Conservation (phyloP, 306 rosid genomes). For the Cajanus cajan region DNA sequence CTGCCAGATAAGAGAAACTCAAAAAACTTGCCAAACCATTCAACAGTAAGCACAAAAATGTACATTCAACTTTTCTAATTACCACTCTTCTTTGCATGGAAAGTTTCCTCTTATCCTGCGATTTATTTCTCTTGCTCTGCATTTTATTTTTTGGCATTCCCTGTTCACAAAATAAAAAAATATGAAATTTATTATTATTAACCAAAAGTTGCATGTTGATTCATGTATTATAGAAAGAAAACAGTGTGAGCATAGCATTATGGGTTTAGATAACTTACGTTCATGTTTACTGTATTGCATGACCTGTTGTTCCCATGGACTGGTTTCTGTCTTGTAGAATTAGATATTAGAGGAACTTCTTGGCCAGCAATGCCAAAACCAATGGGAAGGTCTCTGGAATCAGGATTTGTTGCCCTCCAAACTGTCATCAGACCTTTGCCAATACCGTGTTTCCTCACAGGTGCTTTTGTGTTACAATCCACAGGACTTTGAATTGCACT, state of each 20-base stretch:
- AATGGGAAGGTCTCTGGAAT: slow-evolving; percentile 56
- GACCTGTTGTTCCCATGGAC: slow-evolving; percentile 44
- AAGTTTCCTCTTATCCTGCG: slow-evolving; percentile 60
- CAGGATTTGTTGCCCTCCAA: slow-evolving; percentile 86
- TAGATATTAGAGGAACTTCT: slow-evolving; percentile 37
- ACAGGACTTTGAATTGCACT: slow-evolving; percentile 38
- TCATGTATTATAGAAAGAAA: slow-evolving; percentile 17
- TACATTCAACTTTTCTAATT: slow-evolving; percentile 17
- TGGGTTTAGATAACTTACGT: slow-evolving; percentile 46
- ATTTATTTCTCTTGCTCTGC: slow-evolving; percentile 51
- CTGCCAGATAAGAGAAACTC: slow-evolving; percentile 47
- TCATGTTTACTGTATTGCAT: slow-evolving; percentile 29
- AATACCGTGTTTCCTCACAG: slow-evolving; percentile 66
- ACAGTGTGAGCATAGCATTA: slow-evolving; percentile 8
- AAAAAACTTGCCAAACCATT: slow-evolving; percentile 19
- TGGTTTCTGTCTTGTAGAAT: slow-evolving; percentile 33
- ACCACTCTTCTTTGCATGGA: slow-evolving; percentile 55
- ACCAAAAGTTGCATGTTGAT: slow-evolving; percentile 3
- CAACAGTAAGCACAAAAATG: slow-evolving; percentile 18
- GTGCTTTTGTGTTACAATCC: slow-evolving; percentile 30
- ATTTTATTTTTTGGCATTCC: slow-evolving; percentile 48
- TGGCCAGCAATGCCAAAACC: slow-evolving; percentile 44
- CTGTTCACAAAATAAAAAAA: slow-evolving; percentile 49
- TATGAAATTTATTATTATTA: slow-evolving; percentile 26
- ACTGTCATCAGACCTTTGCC: slow-evolving; percentile 98